Base-by-base conservation (phyloP, 768 basidiomycete genomes). In the Clitopilus passeckerianus region DNA sequence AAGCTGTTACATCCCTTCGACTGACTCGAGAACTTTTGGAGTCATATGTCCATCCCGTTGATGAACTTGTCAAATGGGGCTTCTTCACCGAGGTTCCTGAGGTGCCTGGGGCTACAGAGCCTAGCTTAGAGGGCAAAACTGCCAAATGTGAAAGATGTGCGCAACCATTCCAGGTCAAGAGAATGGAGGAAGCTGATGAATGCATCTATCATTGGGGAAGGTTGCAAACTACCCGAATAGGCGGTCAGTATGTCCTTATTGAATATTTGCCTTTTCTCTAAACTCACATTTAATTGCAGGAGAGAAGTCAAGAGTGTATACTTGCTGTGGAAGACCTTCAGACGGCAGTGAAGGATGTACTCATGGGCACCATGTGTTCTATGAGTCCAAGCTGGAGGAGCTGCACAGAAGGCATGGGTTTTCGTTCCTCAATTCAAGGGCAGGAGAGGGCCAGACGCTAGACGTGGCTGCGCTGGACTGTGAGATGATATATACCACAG, bases 401-500 rank as follows among this genome's bases (percentile, higher is more conserved):
- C 78, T 96, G 6, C 94, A 96, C 70, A 69, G 80, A 5, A 85
- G 93, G 16, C 85, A 92, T 58, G 71, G 88, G 0, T 97, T 95
- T 72, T 84, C 93, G 50, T 71, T 66, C 56, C 68, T 76, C 54
- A 67, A 67, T 10, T 59, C 72, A 5, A 60, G 73, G 7, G 62
- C 71, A 44, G 33, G 66, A 10, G 50, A 63, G 15, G 67, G 62
- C 18, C 65, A 66, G 1, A 76, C 81, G 0, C 74, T 93, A 50
- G 91, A 95, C 59, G 83, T 98, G 4, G 91, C 87, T 5, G 93
- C 93, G 0, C 77, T 98, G 54, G 97, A 99, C 70, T 98, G 97
- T 68, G 97, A 99, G 73, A 94, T 98, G 91, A 80, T 98, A 8
- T 94, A 95, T 74, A 91, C 93, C 0, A 98, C 95, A 0, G 91